Evolutionary conservation across 2,329 filamentous ascomycete species (phyloP).

Genomic region (Didymellaceae sp.): DNA sequence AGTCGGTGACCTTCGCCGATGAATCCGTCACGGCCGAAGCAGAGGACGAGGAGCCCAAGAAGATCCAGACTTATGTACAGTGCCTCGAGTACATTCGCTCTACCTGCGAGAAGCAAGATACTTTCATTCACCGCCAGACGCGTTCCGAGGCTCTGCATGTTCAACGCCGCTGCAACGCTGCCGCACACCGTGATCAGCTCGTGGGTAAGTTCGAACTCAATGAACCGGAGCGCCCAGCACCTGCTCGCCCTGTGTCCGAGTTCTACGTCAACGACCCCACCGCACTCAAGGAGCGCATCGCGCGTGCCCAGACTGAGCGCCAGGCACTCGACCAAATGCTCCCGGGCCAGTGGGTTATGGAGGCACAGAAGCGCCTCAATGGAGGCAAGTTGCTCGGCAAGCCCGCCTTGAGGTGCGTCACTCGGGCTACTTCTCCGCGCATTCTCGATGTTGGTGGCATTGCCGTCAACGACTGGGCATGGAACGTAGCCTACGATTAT

Average conservation of each 20-base stretch:
- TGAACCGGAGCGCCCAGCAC: slow-evolving; percentile 50
- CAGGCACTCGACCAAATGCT: slow-evolving; percentile 77
- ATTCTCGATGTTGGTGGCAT: slow-evolving; percentile 89
- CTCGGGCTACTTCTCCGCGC: slow-evolving; percentile 68
- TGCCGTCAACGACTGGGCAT: slow-evolving; percentile 90
- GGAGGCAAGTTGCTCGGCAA: slow-evolving; percentile 65
- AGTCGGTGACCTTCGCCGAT: slow-evolving; percentile 75
- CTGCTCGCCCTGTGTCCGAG: slow-evolving; percentile 54
- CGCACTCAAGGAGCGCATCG: slow-evolving; percentile 65
- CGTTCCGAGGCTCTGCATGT: slow-evolving; percentile 90
- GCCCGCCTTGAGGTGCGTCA: slow-evolving; percentile 50
- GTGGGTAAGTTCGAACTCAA: slow-evolving; percentile 84
- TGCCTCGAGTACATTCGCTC: slow-evolving; percentile 80
- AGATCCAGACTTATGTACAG: slow-evolving; percentile 83
- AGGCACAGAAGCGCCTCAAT: slow-evolving; percentile 66
- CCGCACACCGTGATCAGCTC: slow-evolving; percentile 79
- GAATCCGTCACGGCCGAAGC: slow-evolving; percentile 32
- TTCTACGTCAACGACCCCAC: slow-evolving; percentile 61
- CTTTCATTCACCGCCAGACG: slow-evolving; percentile 82
- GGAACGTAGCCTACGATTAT: slow-evolving; percentile 87
- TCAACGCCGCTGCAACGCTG: slow-evolving; percentile 74
- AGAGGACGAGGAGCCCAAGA: slow-evolving; percentile 39
- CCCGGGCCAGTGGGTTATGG: slow-evolving; percentile 66
- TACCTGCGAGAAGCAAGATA: slow-evolving; percentile 71
- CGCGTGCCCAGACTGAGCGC: slow-evolving; percentile 72